Evolutionary conservation across 768 basidiomycete species (phyloP), one percentile per base, ranked within the genome.

Genomic region (Pholiota molesta): DNA sequence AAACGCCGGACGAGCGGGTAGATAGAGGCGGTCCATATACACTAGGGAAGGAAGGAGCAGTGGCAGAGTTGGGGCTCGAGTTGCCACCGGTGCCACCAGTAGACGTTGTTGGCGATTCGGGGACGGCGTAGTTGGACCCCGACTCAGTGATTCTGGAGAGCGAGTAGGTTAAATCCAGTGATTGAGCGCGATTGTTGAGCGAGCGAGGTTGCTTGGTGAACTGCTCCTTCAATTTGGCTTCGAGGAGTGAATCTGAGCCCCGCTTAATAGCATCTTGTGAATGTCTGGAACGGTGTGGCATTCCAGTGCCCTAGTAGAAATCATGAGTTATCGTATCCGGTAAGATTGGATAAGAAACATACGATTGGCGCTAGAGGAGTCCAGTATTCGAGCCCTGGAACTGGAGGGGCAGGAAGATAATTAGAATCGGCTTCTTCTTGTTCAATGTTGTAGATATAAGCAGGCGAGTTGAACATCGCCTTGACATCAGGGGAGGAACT

Each of bases 401-500:
- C 83, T 26, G 83, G 81, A 3, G 68, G 62, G 31, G 64, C 67
- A 40, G 70, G 57, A 39, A 86, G 75, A 69, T 87, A 90, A 44
- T 79, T 84, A 6, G 83, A 75, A 62, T 87, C 88, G 37, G 80
- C 75, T 62, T 90, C 90, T 58, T 90, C 85, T 17, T 83, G 86
- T 62, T 93, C 90, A 13, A 92, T 77, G 69, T 92, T 87, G 68
- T 92, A 94, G 57, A 91, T 88, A 68, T 92, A 93, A 4, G 90
- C 83, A 21, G 92, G 90, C 0, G 90, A 86, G 70, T 95, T 92
- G 78, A 99, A 97, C 68, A 99, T 72, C 0, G 96, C 95, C 74
- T 97, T 97, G 60, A 99, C 96, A 66, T 97, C 94, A 2, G 94
- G 94, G 4, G 95, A 94, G 5, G 95, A 95, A 66, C 87, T 92